These are phyloP conservation scores for Dunaliella salina DNA, from an alignment of 163 green algal species.

Conservation along the genomic window DNA sequence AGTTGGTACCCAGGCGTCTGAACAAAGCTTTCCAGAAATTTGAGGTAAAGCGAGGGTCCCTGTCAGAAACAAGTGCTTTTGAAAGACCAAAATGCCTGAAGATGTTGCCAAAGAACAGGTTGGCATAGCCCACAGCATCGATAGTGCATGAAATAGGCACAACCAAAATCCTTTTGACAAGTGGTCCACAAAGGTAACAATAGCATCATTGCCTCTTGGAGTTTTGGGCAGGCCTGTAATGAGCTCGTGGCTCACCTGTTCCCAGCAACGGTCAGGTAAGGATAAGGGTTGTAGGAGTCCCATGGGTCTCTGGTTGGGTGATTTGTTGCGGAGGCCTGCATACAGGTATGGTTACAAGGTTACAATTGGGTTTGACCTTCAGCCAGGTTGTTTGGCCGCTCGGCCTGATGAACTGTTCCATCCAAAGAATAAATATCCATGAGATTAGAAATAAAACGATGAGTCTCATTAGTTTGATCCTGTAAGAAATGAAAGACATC, in stretches of 20 bases:
- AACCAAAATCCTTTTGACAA: conserved; percentile 43
- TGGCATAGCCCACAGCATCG: neutral
- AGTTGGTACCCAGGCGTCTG: conserved; percentile 18
- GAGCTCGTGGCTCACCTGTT: conserved; percentile 39
- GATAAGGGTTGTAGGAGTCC: conserved; percentile 39
- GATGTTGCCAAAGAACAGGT: conserved; percentile 21
- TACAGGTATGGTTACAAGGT: no score
- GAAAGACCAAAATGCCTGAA: conserved; percentile 35
- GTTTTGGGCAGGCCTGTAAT: conserved; percentile 50
- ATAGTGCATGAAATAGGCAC: conserved; percentile 2
- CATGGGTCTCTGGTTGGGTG: conserved; percentile 10
- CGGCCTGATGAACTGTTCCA: no score
- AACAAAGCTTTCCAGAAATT: conserved; percentile 46
- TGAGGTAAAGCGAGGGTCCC: conserved; percentile 40
- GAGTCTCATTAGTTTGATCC: no score
- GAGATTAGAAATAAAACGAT: no score
- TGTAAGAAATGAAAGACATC: no score
- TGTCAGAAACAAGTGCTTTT: conserved; percentile 43
- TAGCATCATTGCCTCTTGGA: conserved; percentile 28
- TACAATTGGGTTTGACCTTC: no score
- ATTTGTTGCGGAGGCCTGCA: conserved; percentile 29
- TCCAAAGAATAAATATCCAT: no score
- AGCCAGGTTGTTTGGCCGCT: no score
- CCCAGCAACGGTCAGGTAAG: conserved; percentile 27
- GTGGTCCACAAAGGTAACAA: conserved; percentile 53